Evolutionary conservation across 1,139 yeast species (phyloP).

Genomic region (Kodamaea sp.): DNA sequence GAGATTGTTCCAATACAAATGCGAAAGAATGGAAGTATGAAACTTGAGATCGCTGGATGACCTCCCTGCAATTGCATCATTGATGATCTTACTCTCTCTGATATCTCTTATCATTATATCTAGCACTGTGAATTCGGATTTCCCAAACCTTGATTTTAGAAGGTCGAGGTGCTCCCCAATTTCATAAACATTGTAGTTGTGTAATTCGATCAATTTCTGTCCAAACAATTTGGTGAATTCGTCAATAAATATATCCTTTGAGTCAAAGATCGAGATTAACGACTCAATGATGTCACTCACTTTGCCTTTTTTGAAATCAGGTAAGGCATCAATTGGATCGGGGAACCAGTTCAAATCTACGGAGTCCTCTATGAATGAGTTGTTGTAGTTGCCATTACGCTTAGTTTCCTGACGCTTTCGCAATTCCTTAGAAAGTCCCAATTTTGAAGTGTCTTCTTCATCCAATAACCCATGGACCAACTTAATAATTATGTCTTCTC

Average conservation of each 20-base stretch:
- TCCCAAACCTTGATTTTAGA: constrained; percentile 68
- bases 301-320: constrained; percentile 72
- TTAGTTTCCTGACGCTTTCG: constrained; percentile 12
- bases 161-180: constrained; percentile 48
- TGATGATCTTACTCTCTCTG: constrained; percentile 47
- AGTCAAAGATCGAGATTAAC: constrained; percentile 73
- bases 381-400: constrained; percentile 1
- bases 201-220: constrained; percentile 51
- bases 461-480: constrained; percentile 73
- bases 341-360: constrained; percentile 73
- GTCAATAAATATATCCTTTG: constrained; percentile 68
- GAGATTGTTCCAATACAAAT: constrained; percentile 49
- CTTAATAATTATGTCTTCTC: constrained; percentile 71
- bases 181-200: constrained; percentile 46
- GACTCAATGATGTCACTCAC: constrained; percentile 72
- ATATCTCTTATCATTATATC: constrained; percentile 89
- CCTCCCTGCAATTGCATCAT: constrained; percentile 22
- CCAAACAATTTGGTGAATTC: constrained; percentile 74
- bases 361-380: constrained; percentile 32
- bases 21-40: constrained; percentile 39
- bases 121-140: constrained; percentile 60
- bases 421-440: constrained; percentile 58
- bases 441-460: constrained; percentile 37
- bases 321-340: constrained; percentile 90
- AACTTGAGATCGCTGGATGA: constrained; percentile 7